Conservation (phyloP, 2,329 filamentous ascomycete species). For the Penicillium sp. region DNA sequence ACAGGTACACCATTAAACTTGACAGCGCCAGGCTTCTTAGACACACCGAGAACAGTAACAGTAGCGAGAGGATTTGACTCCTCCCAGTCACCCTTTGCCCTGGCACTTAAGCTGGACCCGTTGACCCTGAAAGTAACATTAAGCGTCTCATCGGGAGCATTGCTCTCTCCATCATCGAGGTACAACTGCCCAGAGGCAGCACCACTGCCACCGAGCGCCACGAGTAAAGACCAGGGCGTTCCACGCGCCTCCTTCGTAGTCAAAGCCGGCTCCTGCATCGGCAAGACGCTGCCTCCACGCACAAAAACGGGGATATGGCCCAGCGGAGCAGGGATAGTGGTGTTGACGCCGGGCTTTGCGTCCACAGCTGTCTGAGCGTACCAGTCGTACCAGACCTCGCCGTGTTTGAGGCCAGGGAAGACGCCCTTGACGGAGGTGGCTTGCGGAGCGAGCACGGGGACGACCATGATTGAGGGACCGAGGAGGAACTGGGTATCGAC, state of each 20-base stretch:
- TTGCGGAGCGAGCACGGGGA: slow-evolving; percentile 63
- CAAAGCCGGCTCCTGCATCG: slow-evolving; percentile 66
- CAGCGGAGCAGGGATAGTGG: slow-evolving; percentile 60
- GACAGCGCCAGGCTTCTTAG: slow-evolving; percentile 45
- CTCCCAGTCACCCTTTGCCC: slow-evolving; percentile 52
- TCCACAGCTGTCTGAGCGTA: slow-evolving; percentile 63
- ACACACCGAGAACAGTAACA: slow-evolving; percentile 63
- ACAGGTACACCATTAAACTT: slow-evolving; percentile 54
- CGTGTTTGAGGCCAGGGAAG: slow-evolving; percentile 64
- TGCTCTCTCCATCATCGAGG: slow-evolving; percentile 71
- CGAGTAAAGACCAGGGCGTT: slow-evolving; percentile 67
- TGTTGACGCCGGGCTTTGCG: slow-evolving; percentile 55
- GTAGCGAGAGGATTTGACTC: slow-evolving; percentile 61
- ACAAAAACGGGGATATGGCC: slow-evolving; percentile 71
- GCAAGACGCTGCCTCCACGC: slow-evolving; percentile 66
- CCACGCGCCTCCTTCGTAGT: slow-evolving; percentile 64
- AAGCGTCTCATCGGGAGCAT: slow-evolving; percentile 57
- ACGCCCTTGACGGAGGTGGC: slow-evolving; percentile 65
- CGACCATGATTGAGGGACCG: slow-evolving; percentile 64
- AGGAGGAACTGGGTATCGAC: slow-evolving; percentile 72
- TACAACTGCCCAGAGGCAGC: slow-evolving; percentile 64
- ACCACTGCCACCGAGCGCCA: slow-evolving; percentile 58
- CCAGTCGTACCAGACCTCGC: slow-evolving; percentile 75
- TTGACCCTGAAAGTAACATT: slow-evolving; percentile 47
- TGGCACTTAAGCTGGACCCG: slow-evolving; percentile 48